A percentile compares a stretch with the other conserved stretches of the same genome.
Conservation (phyloP, 768 basidiomycete genomes). For the Trametes coccinea region DNA sequence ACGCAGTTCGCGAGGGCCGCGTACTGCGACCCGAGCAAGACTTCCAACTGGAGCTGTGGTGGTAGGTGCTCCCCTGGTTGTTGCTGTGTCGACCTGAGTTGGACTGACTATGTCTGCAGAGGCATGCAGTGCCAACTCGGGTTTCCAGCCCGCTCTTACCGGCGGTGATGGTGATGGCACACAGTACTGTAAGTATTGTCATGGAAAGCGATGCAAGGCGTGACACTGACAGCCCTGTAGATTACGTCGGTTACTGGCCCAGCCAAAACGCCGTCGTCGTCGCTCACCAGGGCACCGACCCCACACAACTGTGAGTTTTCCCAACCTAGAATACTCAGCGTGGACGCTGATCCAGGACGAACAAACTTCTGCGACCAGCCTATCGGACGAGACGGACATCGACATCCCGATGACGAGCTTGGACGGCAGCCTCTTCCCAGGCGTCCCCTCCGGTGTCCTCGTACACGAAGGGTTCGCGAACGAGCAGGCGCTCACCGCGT, state of each 20-base stretch:
- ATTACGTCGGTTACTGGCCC: conserved; percentile 59
- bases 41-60: conserved; percentile 48
- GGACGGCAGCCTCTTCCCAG: conserved; percentile 54
- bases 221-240: conserved; percentile 29
- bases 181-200: conserved; percentile 45
- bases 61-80: background rate
- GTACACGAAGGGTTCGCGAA: conserved; percentile 58
- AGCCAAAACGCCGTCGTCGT: conserved; percentile 53
- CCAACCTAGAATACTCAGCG: background rate
- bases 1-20: conserved; percentile 57
- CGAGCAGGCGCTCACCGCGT: conserved; percentile 50
- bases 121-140: conserved; percentile 43
- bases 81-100: background rate
- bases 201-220: too few relatives aligned
- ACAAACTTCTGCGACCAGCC: conserved; percentile 30
- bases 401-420: conserved; percentile 43
- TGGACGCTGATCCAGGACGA: background rate
- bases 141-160: conserved; percentile 41
- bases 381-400: conserved; percentile 53
- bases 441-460: conserved; percentile 42
- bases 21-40: conserved; percentile 45
- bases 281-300: conserved; percentile 63
- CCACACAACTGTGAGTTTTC: conserved; percentile 48
- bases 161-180: conserved; percentile 51
- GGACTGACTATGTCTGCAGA: conserved; percentile 25